A percentile compares a stretch with the other conserved stretches of the same genome.
Evolutionary conservation across 1,284 basidiomycete genomes (phyloP).

Genomic region (Rhodotorula sp.): DNA sequence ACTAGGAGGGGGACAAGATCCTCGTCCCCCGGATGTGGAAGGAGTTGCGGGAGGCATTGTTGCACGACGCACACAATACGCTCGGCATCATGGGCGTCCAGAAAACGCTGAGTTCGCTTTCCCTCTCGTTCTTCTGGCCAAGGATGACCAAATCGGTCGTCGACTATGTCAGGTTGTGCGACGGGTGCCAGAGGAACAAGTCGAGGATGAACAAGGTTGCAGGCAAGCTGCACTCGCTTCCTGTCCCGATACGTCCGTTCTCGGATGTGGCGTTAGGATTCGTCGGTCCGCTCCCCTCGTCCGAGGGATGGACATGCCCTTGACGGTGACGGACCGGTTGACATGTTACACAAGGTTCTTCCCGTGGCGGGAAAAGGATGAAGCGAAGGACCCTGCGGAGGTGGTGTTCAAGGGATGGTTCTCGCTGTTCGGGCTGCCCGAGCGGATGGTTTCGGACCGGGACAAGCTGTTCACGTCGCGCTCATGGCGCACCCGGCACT

Average conservation of each 20-base stretch:
- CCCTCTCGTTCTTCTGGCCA: constrained; percentile 52
- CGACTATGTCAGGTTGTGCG: constrained; percentile 14
- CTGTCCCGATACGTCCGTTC: constrained; percentile 5
- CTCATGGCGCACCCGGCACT: constrained; percentile 44
- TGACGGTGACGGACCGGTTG: constrained; percentile 50
- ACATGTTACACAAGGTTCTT: constrained; percentile 51
- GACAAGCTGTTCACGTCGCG: constrained; percentile 42
- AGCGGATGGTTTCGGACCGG: constrained; percentile 41
- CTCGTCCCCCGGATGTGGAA: constrained; percentile 49
- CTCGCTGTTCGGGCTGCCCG: constrained; percentile 50
- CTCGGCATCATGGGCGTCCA: constrained; percentile 52
- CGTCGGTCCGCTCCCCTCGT: constrained; percentile 52
- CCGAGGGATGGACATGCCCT: constrained; percentile 49
- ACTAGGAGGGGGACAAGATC: constrained; percentile 42
- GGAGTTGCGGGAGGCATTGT: constrained; percentile 42
- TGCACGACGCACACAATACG: constrained; percentile 45
- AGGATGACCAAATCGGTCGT: constrained; percentile 44
- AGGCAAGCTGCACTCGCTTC: constrained; percentile 17
- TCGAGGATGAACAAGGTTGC: not conserved
- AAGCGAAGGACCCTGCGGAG: constrained; percentile 48
- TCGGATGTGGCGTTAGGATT: constrained; percentile 18
- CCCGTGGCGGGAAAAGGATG: constrained; percentile 49
- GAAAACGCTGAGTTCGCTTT: constrained; percentile 48
- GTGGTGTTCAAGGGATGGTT: constrained; percentile 42
- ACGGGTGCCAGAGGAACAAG: constrained; percentile 29